Base-by-base conservation (phyloP, 208 protist genomes). In the Trypanosoma congolense region DNA sequence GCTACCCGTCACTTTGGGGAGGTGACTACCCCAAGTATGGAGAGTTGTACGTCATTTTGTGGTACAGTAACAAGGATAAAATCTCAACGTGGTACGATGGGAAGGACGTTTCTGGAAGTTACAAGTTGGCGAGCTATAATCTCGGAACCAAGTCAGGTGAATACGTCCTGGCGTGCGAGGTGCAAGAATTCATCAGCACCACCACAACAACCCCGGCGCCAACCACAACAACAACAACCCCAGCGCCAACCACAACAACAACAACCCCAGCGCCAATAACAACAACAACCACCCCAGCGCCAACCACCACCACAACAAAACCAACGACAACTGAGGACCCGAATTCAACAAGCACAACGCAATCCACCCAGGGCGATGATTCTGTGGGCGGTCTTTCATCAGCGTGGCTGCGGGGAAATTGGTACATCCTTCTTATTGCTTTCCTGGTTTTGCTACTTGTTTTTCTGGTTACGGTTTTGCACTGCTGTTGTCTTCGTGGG, bases 1-100 rank as follows among this genome's bases (percentile, higher is more conserved):
- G 42, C n/a, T 46, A 46, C 42, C 33, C 42, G 9, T 46, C 42
- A 5, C n/a, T 25, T 24, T 46, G 42, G 42, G 21, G 42, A 22
- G n/a, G 21, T 25, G 12, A 25, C 5, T 46, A 46, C n/a, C 42
- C 42, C 18, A 46, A 46, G 21, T 6, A 19, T 24, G 21, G 42
- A 22, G 6, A 46, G 18, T 24, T 46, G 21, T 25, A 46, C 21
- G n/a, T 19, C 42, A 5, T 46, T n/a, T n/a, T n/a, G 21, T 46
- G 42, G 42, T 46, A 46, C n/a, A 8, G 6, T 46, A 46, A 6
- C 5, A 6, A 6, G 6, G 12, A 46, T 24, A n/a, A 25, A 9
- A 0, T n/a, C 6, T 22, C 12, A 22, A 46, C 21, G 10, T 24
- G 12, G 42, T 46, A 24, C 21, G 21, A n/a, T 46, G 42, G 10